These are phyloP conservation scores for Carnegiea gigantea DNA, from an alignment of 179 eudicot genomes.

Conservation along the genomic window DNA sequence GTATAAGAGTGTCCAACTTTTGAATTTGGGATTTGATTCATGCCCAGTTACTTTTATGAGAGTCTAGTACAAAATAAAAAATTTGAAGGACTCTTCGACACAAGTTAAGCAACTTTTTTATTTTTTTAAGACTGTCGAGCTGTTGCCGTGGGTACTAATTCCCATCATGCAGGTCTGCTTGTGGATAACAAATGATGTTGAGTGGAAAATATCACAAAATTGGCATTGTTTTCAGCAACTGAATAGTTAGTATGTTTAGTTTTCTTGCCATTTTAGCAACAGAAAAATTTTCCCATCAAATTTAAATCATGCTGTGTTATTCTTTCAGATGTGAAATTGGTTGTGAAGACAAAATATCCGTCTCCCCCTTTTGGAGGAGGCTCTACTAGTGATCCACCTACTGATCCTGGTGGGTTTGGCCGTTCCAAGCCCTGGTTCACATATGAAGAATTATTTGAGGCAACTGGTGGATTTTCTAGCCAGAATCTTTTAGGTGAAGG, in stretches of 20 bases:
- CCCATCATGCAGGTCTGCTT: too few species aligned
- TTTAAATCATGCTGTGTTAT: neutral
- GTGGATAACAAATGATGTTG: neutral
- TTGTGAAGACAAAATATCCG: slow-evolving; percentile 46
- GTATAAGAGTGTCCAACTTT: too few species aligned
- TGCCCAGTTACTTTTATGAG: too few species aligned
- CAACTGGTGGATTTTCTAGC: slow-evolving; percentile 75
- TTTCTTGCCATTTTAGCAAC: slow-evolving; percentile 1
- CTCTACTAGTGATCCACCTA: slow-evolving; percentile 46
- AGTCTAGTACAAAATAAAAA: too few species aligned
- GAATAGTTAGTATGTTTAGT: neutral
- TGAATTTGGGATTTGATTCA: too few species aligned
- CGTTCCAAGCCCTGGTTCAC: slow-evolving; percentile 72
- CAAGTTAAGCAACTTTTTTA: too few species aligned
- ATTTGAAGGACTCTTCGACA: too few species aligned
- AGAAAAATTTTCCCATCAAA: neutral
- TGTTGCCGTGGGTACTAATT: too few species aligned
- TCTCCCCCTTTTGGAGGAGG: slow-evolving; percentile 39
- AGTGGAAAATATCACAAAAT: neutral
- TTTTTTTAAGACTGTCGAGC: too few species aligned
- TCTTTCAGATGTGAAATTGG: slow-evolving; percentile 52
- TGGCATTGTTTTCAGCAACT: neutral
- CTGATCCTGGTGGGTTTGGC: slow-evolving; percentile 60
- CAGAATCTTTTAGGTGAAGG: slow-evolving; percentile 85
- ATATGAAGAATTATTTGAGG: slow-evolving; percentile 64